A percentile compares a stretch with the other conserved stretches of the same genome.
These are phyloP conservation scores for Candida multigemmis DNA, from an alignment of 805 yeast genomes.

Conservation along the genomic window DNA sequence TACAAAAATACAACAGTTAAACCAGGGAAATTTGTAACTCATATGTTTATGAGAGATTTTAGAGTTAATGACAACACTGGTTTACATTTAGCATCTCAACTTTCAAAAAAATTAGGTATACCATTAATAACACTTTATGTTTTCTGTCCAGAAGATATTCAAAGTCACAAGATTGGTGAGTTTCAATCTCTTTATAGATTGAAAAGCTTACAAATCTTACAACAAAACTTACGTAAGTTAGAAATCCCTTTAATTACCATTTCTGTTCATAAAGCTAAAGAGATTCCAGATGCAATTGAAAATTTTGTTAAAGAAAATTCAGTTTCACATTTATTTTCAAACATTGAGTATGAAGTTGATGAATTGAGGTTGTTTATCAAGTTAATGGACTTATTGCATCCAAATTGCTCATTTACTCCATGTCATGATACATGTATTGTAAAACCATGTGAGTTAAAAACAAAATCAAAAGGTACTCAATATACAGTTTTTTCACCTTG, in stretches of 20 bases:
- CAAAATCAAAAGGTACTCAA: slow-evolving; percentile 27
- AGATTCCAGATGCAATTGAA: slow-evolving; percentile 12
- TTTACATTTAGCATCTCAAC: slow-evolving; percentile 22
- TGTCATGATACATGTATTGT: slow-evolving; percentile 33
- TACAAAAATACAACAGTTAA: slow-evolving; percentile 3
- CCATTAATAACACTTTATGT: slow-evolving; percentile 34
- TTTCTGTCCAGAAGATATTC: slow-evolving; percentile 29
- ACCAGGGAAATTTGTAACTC: slow-evolving; percentile 21
- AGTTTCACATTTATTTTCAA: slow-evolving; percentile 20
- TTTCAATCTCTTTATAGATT: slow-evolving; percentile 31
- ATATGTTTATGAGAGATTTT: slow-evolving; percentile 41
- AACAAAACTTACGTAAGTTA: slow-evolving; percentile 15
- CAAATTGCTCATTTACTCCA: slow-evolving; percentile 12
- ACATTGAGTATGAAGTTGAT: slow-evolving; percentile 36
- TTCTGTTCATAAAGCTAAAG: slow-evolving; percentile 21
- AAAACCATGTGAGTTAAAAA: slow-evolving; percentile 25
- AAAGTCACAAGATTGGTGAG: slow-evolving; percentile 33
- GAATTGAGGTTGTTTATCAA: slow-evolving; percentile 24
- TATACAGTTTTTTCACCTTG: slow-evolving; percentile 37
- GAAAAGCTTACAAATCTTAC: slow-evolving; percentile 20
- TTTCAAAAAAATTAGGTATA: slow-evolving; percentile 15
- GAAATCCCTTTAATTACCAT: slow-evolving; percentile 33
- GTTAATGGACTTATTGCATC: slow-evolving; percentile 7
- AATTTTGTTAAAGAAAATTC: slow-evolving; percentile 15
- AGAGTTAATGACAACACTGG: slow-evolving; percentile 37